These are phyloP conservation scores for Lentinula boryana DNA, from an alignment of 768 basidiomycete species.

Conservation along the genomic window DNA sequence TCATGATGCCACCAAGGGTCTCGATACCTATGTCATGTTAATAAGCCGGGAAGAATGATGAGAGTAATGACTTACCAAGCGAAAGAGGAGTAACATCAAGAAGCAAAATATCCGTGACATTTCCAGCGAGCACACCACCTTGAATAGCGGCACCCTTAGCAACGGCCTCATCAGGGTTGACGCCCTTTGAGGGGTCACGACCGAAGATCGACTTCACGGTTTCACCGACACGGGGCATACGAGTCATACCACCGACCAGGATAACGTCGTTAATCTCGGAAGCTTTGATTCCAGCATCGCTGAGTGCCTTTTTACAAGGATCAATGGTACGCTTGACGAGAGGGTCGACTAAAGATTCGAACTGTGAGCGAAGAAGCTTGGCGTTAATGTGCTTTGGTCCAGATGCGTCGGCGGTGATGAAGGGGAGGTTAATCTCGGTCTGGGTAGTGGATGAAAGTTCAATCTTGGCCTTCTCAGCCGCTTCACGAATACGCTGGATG, in stretches of 20 bases:
- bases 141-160: conserved; percentile 98
- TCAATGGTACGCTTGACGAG: conserved; percentile 89
- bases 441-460: conserved; percentile 92
- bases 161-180: conserved; percentile 99
- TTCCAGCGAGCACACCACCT: conserved; percentile 94
- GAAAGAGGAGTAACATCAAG: conserved; percentile 96
- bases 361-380: conserved; percentile 83
- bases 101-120: conserved; percentile 92
- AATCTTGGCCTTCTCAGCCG: conserved; percentile 99
- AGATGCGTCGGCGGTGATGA: conserved; percentile 93
- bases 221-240: conserved; percentile 93
- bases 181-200: conserved; percentile 96
- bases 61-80: conserved; percentile 30
- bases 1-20: conserved; percentile 99
- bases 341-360: conserved; percentile 78
- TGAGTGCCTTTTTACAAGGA: conserved; percentile 96
- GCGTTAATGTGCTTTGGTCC: conserved; percentile 97
- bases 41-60: background rate
- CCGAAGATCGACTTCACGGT: conserved; percentile 94
- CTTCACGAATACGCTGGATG: conserved; percentile 97
- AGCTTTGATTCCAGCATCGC: conserved; percentile 88
- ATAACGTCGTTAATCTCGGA: conserved; percentile 95
- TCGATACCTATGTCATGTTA: conserved; percentile 55
- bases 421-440: conserved; percentile 96
- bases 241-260: conserved; percentile 97